These are phyloP conservation scores for Populus tomentosa DNA, from an alignment of 441 rosid genomes.

Conservation along the genomic window DNA sequence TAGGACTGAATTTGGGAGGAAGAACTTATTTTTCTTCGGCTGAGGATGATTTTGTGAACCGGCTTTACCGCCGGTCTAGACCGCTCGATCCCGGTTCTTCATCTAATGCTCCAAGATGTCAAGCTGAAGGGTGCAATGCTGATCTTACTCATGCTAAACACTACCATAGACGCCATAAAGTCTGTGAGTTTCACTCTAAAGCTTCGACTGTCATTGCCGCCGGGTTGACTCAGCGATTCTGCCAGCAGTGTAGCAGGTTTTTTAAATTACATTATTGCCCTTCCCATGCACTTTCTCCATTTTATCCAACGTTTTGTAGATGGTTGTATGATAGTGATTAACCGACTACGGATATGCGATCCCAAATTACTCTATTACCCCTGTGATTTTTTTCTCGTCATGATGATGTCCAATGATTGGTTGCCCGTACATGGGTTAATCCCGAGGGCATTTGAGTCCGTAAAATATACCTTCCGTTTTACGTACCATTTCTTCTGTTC, in stretches of 20 bases:
- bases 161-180: constrained; percentile 95
- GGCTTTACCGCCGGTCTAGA: constrained; percentile 76
- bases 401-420: constrained; percentile 26
- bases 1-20: constrained; percentile 88
- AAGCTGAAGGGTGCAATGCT: constrained; percentile 93
- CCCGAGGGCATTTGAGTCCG: constrained; percentile 44
- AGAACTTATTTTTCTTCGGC: constrained; percentile 89
- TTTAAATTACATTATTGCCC: constrained; percentile 25
- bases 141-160: constrained; percentile 91
- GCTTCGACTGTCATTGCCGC: constrained; percentile 81
- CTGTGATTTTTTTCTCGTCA: background rate
- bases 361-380: constrained; percentile 29
- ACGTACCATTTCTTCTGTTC: constrained; percentile 4
- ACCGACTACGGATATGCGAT: background rate
- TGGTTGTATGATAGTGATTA: background rate
- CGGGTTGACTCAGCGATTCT: constrained; percentile 93
- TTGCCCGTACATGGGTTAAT: constrained; percentile 28
- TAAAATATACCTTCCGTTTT: background rate
- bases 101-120: constrained; percentile 65
- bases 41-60: constrained; percentile 82
- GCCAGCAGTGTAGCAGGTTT: constrained; percentile 99
- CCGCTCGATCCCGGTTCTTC: constrained; percentile 46
- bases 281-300: constrained; percentile 18
- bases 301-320: background rate
- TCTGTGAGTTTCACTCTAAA: constrained; percentile 94